A percentile compares a stretch with the other conserved stretches of the same genome.
Conservation (phyloP, 768 basidiomycete species). For the Lyophyllum atratum region DNA sequence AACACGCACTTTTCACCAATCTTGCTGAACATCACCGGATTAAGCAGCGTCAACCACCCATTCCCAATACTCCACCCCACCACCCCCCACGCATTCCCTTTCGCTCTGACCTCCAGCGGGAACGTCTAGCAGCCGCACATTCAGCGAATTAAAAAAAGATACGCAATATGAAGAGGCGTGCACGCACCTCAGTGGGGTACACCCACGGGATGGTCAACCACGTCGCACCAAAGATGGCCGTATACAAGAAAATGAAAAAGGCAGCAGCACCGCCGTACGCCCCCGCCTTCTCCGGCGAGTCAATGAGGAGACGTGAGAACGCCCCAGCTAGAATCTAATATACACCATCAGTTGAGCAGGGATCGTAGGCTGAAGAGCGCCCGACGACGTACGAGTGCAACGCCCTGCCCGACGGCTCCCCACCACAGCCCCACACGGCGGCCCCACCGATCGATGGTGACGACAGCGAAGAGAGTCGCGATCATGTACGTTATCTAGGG, state of each 20-base stretch:
- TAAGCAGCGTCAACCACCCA: slow-evolving; percentile 44
- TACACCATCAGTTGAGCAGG: neutral
- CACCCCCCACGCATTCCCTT: slow-evolving; percentile 49
- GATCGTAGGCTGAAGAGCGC: neutral
- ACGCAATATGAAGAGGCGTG: neutral
- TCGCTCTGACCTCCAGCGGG: slow-evolving; percentile 44
- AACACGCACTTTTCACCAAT: slow-evolving; percentile 36
- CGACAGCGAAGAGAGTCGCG: slow-evolving; percentile 38
- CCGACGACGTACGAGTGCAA: slow-evolving; percentile 23
- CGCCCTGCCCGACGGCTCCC: slow-evolving; percentile 44
- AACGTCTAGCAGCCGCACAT: slow-evolving; percentile 33
- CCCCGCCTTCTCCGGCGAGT: slow-evolving; percentile 39
- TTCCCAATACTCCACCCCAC: slow-evolving; percentile 46
- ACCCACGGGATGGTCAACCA: slow-evolving; percentile 47
- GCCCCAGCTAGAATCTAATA: slow-evolving; percentile 41
- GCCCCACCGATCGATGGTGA: slow-evolving; percentile 46
- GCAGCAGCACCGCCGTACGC: slow-evolving; percentile 44
- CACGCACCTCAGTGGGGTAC: slow-evolving; percentile 29
- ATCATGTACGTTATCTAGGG: slow-evolving; percentile 44
- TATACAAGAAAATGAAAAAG: slow-evolving; percentile 45
- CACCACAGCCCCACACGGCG: slow-evolving; percentile 46
- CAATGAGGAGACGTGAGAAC: slow-evolving; percentile 40
- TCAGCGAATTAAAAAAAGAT: neutral
- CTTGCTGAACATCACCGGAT: slow-evolving; percentile 44
- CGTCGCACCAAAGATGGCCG: slow-evolving; percentile 45